A percentile compares a stretch with the other conserved stretches of the same genome.
Evolutionary conservation across 169 alveolate genomes (phyloP).

Genomic region (Plasmodium vinckei): DNA sequence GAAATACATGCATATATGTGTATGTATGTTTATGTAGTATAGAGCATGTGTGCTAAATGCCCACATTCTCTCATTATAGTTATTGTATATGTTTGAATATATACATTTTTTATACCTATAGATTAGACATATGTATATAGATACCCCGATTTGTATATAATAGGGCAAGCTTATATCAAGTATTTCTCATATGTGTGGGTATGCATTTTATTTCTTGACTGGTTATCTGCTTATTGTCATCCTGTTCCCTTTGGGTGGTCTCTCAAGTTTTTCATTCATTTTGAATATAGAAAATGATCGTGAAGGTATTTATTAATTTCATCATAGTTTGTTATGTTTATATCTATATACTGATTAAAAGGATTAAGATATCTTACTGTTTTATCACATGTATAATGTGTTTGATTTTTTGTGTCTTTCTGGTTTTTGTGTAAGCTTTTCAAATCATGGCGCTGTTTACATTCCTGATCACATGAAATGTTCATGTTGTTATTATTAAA

Average conservation of each 20-base stretch:
- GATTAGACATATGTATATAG: too few species aligned
- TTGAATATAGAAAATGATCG: conserved; percentile 26
- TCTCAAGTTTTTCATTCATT: too few species aligned
- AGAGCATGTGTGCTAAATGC: background rate
- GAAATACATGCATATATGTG: background rate
- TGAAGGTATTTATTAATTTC: conserved; percentile 33
- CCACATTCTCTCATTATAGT: too few species aligned
- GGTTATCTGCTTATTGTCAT: too few species aligned
- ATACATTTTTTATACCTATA: too few species aligned
- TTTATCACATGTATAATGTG: background rate
- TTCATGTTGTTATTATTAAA: too few species aligned
- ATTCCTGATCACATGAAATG: too few species aligned
- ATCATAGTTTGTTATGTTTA: conserved; percentile 30
- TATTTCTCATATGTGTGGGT: background rate
- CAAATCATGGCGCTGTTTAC: background rate
- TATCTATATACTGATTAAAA: conserved; percentile 53
- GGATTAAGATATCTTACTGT: conserved; percentile 30
- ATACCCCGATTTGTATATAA: background rate
- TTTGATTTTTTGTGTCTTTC: background rate
- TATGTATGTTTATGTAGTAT: background rate
- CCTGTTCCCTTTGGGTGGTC: too few species aligned
- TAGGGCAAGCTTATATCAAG: background rate
- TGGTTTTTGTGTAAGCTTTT: background rate
- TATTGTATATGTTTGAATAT: too few species aligned
- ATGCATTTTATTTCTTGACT: background rate